Percentiles rank a stretch among this genome's conserved stretches.
phyloP scores from a whole-genome alignment of 805 yeast genomes.

The Hanseniaspora occidentalis region DNA sequence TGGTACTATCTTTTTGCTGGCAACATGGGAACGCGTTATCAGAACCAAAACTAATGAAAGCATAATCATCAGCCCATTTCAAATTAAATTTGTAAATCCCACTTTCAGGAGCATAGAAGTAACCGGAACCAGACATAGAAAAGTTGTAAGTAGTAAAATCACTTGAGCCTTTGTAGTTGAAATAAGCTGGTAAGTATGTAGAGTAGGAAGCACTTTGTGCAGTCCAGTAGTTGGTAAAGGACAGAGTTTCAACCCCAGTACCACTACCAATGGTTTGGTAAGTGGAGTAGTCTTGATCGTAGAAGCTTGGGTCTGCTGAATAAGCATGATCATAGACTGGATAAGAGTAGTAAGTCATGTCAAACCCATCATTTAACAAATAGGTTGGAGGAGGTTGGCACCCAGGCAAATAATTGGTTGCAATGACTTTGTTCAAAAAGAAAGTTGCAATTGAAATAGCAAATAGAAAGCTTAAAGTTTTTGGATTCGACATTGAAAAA shows the following conservation, averaged over 20 bases:
- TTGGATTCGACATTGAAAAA: too few relatives aligned
- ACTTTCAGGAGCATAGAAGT: slow-evolving; percentile 15
- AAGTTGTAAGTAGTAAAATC: background rate
- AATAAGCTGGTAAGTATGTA: background rate
- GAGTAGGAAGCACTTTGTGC: background rate
- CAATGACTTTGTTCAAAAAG: too few relatives aligned
- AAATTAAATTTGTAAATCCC: slow-evolving; percentile 21
- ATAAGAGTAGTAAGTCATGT: background rate
- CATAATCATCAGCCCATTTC: slow-evolving; percentile 20
- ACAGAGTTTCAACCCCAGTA: background rate
- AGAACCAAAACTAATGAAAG: slow-evolving; percentile 22
- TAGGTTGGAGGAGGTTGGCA: background rate
- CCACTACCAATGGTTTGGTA: background rate
- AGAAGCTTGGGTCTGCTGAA: background rate
- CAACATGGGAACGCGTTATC: slow-evolving; percentile 27
- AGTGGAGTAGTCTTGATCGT: background rate
- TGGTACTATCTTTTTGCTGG: slow-evolving; percentile 4
- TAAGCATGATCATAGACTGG: background rate
- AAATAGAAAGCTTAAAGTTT: too few relatives aligned
- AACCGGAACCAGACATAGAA: slow-evolving; percentile 13
- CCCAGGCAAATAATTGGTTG: background rate
- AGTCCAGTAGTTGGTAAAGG: background rate
- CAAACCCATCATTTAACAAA: background rate
- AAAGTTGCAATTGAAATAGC: too few relatives aligned
- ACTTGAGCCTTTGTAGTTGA: background rate